phyloP scores from a whole-genome alignment of 2,329 filamentous ascomycete genomes.

The Alternaria dauci region DNA sequence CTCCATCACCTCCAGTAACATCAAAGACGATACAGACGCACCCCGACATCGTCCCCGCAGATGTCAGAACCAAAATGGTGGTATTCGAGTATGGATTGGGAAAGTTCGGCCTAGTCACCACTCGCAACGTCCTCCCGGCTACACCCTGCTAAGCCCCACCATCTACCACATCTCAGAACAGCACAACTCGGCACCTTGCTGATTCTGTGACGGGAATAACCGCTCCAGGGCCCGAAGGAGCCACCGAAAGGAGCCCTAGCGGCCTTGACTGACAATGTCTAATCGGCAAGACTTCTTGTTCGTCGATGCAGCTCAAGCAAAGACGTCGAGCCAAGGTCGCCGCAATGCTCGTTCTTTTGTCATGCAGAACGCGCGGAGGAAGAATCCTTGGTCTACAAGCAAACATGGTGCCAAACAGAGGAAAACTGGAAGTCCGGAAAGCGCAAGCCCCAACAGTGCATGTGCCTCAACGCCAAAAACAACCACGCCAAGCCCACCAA shows the following conservation, averaged over 20 bases:
- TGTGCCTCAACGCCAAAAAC: conserved; percentile 44
- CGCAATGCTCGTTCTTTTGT: conserved; percentile 53
- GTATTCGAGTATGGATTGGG: conserved; percentile 36
- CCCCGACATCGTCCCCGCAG: conserved; percentile 31
- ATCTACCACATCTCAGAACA: conserved; percentile 29
- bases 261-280: conserved; percentile 30
- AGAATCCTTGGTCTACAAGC: conserved; percentile 52
- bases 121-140: conserved; percentile 27
- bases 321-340: conserved; percentile 49
- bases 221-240: conserved; percentile 40
- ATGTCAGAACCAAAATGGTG: conserved; percentile 39
- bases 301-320: conserved; percentile 49
- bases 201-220: conserved; percentile 30
- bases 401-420: conserved; percentile 47
- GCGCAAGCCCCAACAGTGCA: conserved; percentile 39
- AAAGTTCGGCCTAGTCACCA: conserved; percentile 35
- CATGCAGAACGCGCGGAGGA: conserved; percentile 51
- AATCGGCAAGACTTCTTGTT: conserved; percentile 50
- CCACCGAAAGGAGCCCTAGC: conserved; percentile 26
- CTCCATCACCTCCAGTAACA: conserved; percentile 36
- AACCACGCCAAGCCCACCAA: conserved; percentile 44
- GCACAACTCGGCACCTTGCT: conserved; percentile 30
- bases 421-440: conserved; percentile 31
- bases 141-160: conserved; percentile 36
- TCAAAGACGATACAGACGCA: conserved; percentile 35